Evolutionary conservation across 176 grass and related monocot genomes (phyloP).

Genomic region (Carex myosuroides): DNA sequence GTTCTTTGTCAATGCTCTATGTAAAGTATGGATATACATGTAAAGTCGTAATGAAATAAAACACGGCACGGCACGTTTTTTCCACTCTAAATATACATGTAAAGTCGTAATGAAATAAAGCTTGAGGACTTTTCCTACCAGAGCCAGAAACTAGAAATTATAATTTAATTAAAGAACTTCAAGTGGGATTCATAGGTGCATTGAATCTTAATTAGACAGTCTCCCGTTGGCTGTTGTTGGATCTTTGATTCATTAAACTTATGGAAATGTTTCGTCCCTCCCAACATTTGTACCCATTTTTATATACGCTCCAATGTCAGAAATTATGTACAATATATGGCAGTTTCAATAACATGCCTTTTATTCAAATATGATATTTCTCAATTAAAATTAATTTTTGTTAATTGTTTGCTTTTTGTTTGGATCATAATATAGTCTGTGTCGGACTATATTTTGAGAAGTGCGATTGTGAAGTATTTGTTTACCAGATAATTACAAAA

Average conservation of each 20-base stretch:
- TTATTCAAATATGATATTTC: neutral
- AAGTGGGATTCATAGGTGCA: neutral
- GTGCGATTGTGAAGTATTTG: too few relatives aligned
- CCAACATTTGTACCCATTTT: neutral
- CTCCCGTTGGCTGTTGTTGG: neutral
- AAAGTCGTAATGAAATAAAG: too few relatives aligned
- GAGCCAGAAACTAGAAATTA: too few relatives aligned
- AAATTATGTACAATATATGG: too few relatives aligned
- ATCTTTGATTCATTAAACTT: neutral
- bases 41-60: too few relatives aligned
- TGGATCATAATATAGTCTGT: neutral
- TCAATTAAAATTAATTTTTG: neutral
- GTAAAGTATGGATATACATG: too few relatives aligned
- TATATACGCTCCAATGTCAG: neutral
- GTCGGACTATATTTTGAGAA: neutral
- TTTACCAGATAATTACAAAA: too few relatives aligned
- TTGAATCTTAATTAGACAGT: constrained; percentile 3
- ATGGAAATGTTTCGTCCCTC: neutral
- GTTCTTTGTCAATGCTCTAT: too few relatives aligned
- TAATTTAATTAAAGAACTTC: too few relatives aligned
- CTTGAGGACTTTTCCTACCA: too few relatives aligned
- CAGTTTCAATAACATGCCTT: neutral
- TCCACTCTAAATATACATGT: too few relatives aligned
- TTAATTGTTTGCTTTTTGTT: neutral
- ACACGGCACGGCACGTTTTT: too few relatives aligned